Evolutionary conservation across 202 grass and related monocot species (phyloP), one percentile per base, ranked within the genome.

Genomic region (Carex sylvatica): DNA sequence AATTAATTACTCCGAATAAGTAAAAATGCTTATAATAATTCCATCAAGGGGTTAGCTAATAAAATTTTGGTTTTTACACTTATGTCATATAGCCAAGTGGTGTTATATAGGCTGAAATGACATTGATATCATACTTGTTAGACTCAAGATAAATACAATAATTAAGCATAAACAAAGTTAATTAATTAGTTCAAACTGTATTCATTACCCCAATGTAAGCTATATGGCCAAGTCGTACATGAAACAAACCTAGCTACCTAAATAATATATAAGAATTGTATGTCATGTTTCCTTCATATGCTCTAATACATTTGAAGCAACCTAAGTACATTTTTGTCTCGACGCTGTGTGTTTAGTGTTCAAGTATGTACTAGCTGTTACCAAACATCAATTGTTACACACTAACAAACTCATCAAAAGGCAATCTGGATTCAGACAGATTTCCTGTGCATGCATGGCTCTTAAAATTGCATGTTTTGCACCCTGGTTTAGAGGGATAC

Each of bases 221-320:
- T 61, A 9, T 35, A 35, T 35, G 4, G 20, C 22, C 20, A 73
- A 69, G 10, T 7, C 9, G 51, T 49, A 14, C 33, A 76, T 56
- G 26, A 20, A 76, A 35, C 49, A 2, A 35, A 15, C 51, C 51
- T 76, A 76, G 26, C 49, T 55, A 76, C 6, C 26, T 35, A 35
- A 35, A 35, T 18, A 49, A 51, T 56, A 28, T 28, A 28, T 28
- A 55, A 76, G 47, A 74, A 28, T 56, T 35, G n/a, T n/a, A n/a
- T n/a, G 46, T 74, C 13, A n/a, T 75, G 49, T 5, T 35, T 35
- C 33, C 33, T 35, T 4, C 33, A 35, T 35, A 35, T 35, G 3
- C 24, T 82, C 42, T 68, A 82, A 63, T 82, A 42, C 35, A 31
- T 68, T 82, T 53, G 79, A 82, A 82, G 79, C 79, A 82, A 82